phyloP scores from a whole-genome alignment of 2,329 filamentous ascomycete species.

The Sclerotinia subarctica region DNA sequence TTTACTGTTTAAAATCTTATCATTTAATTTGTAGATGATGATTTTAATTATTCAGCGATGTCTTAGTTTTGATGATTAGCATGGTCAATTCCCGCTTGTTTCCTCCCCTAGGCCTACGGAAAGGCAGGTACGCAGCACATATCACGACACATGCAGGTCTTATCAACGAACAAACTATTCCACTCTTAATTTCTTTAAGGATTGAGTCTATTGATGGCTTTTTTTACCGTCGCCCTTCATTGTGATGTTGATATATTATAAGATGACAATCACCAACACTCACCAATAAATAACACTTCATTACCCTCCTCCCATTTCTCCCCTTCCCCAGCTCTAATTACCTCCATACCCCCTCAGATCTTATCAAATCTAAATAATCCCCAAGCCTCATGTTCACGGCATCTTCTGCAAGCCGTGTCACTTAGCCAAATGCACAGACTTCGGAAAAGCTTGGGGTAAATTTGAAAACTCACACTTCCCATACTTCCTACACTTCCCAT shows the following conservation, averaged over 20 bases:
- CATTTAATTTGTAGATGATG: too few relatives aligned
- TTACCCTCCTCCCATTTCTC: not conserved
- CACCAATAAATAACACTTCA: not conserved
- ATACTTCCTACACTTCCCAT: not conserved
- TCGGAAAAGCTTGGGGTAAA: slow-evolving; percentile 3
- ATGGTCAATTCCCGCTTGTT: too few relatives aligned
- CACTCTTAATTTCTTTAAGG: slow-evolving; percentile 1
- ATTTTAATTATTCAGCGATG: too few relatives aligned
- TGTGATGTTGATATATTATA: not conserved
- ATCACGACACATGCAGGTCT: slow-evolving; percentile 13
- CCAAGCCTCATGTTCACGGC: not conserved
- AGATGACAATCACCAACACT: not conserved
- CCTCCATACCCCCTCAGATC: slow-evolving; percentile 9
- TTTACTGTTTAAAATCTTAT: too few relatives aligned
- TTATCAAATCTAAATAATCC: not conserved
- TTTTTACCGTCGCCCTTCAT: not conserved
- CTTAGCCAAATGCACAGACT: not conserved
- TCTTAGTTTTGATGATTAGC: too few relatives aligned
- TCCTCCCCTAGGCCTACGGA: too few relatives aligned
- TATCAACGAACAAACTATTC: slow-evolving; percentile 6
- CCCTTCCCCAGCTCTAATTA: not conserved
- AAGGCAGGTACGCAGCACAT: slow-evolving; percentile 6
- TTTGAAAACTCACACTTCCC: not conserved
- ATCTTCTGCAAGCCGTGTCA: slow-evolving; percentile 11
- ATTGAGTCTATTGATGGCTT: not conserved